phyloP scores from a whole-genome alignment of 495 filamentous ascomycete species.

The Sphaerosporella brunnea region DNA sequence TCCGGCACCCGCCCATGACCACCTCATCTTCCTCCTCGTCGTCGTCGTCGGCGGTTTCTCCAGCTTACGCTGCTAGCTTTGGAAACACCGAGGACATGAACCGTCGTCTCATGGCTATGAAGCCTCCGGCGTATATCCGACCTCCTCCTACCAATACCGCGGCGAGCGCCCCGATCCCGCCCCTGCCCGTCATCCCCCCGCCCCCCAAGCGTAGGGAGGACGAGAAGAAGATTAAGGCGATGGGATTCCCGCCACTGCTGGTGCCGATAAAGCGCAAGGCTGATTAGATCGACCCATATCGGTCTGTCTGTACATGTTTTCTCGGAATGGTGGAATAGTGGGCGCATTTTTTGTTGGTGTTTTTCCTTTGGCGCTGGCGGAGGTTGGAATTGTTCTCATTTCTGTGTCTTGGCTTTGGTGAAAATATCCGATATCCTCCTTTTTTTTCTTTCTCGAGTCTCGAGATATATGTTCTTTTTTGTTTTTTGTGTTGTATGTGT shows the following conservation, averaged over 20 bases:
- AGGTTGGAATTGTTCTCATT: too few relatives aligned
- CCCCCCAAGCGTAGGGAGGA: slow-evolving; percentile 18
- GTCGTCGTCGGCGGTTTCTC: slow-evolving; percentile 5
- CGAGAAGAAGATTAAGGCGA: slow-evolving; percentile 24
- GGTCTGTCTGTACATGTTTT: too few relatives aligned
- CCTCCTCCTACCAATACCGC: background rate
- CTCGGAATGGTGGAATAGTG: too few relatives aligned
- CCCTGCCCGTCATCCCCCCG: background rate
- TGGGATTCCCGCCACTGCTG: slow-evolving; percentile 24
- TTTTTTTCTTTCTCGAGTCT: too few relatives aligned
- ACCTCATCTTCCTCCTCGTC: too few relatives aligned
- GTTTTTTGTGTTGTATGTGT: too few relatives aligned
- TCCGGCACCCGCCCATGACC: slow-evolving; percentile 1
- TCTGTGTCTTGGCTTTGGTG: too few relatives aligned
- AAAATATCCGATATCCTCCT: too few relatives aligned
- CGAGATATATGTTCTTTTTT: too few relatives aligned
- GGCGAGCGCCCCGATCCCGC: background rate
- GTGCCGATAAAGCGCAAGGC: slow-evolving; percentile 20
- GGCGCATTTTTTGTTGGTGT: too few relatives aligned
- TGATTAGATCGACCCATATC: background rate
- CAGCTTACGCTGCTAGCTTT: slow-evolving; percentile 20
- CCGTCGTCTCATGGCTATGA: slow-evolving; percentile 18
- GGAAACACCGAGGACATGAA: slow-evolving; percentile 24
- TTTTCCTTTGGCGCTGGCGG: too few relatives aligned
- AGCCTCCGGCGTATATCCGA: slow-evolving; percentile 16